Conservation (phyloP, 78 protist genomes). For the Pelomyxa schiedti region DNA sequence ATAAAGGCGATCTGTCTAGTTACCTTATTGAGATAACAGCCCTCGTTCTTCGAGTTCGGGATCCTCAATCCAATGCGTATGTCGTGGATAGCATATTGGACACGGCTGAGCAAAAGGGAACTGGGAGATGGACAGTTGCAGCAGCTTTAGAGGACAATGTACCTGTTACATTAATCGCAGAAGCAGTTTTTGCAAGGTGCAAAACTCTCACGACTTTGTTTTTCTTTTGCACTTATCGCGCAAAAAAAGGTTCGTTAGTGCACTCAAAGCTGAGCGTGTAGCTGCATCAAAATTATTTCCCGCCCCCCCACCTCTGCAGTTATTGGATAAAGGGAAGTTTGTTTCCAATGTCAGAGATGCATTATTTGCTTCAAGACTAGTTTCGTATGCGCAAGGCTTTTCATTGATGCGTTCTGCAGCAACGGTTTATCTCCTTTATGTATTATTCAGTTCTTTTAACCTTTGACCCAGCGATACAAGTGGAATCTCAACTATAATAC, state of each 20-base stretch:
- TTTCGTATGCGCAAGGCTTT: conserved; percentile 85
- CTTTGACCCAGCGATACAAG: conserved; percentile 21
- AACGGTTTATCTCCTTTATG: too few species aligned
- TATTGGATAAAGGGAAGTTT: conserved; percentile 48
- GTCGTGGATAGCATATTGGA: conserved; percentile 80
- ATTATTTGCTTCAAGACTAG: conserved; percentile 75
- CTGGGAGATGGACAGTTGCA: conserved; percentile 82
- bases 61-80: conserved; percentile 19
- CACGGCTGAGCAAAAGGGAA: conserved; percentile 89
- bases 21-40: conserved; percentile 90
- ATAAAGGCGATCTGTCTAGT: conserved; percentile 70
- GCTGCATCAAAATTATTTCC: conserved; percentile 48
- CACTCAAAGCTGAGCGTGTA: conserved; percentile 28
- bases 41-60: conserved; percentile 59
- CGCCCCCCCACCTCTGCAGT: conserved; percentile 59
- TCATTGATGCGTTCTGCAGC: conserved; percentile 51
- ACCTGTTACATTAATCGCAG: conserved; percentile 63
- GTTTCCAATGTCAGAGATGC: conserved; percentile 65
- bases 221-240: too few species aligned
- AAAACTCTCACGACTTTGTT: too few species aligned
- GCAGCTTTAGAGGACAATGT: conserved; percentile 58
- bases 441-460: too few species aligned
- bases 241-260: too few species aligned
- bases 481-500: conserved; percentile 76
- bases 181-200: conserved; percentile 66